Evolutionary conservation across 2,329 filamentous ascomycete species (phyloP).

Genomic region (Penicillium sp.): DNA sequence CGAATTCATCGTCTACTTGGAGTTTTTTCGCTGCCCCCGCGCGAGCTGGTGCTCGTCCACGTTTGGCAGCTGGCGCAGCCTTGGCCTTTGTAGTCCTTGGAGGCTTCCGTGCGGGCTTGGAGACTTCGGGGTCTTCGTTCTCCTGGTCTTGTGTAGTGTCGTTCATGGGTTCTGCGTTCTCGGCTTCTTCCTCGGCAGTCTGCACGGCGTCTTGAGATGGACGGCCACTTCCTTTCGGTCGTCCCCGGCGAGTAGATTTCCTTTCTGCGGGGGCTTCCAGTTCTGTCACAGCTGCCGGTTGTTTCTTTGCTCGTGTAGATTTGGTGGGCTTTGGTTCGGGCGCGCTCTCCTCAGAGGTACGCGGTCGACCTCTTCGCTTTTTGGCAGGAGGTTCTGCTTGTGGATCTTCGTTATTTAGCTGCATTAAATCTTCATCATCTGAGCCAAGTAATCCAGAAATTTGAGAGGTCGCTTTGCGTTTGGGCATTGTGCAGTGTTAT

Average conservation of each 20-base stretch:
- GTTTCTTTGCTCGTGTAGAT: constrained; percentile 31
- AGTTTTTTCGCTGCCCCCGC: constrained; percentile 27
- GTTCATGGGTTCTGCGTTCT: constrained; percentile 35
- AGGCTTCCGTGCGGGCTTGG: constrained; percentile 26
- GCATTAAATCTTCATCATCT: constrained; percentile 46
- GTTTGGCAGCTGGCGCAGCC: constrained; percentile 15
- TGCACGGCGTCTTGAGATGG: constrained; percentile 26
- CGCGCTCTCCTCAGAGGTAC: constrained; percentile 48
- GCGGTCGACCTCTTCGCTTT: constrained; percentile 40
- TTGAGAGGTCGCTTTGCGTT: constrained; percentile 44
- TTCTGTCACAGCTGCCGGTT: constrained; percentile 11
- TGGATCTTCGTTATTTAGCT: constrained; percentile 31
- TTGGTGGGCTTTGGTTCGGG: constrained; percentile 37
- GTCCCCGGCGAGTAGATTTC: constrained; percentile 28
- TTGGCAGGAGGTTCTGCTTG: constrained; percentile 40
- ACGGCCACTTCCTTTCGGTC: constrained; percentile 34
- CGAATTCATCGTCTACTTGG: constrained; percentile 42
- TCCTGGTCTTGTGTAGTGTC: constrained; percentile 29
- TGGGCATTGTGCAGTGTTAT: constrained; percentile 34
- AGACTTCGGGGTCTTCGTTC: constrained; percentile 19
- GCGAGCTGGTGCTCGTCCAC: constrained; percentile 29
- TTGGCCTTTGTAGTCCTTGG: constrained; percentile 12
- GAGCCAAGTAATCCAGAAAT: constrained; percentile 51
- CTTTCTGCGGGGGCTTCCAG: constrained; percentile 17
- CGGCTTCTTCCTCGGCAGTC: constrained; percentile 44